Evolutionary conservation across 768 basidiomycete species (phyloP).

Genomic region (Panaeolus papilionaceus): DNA sequence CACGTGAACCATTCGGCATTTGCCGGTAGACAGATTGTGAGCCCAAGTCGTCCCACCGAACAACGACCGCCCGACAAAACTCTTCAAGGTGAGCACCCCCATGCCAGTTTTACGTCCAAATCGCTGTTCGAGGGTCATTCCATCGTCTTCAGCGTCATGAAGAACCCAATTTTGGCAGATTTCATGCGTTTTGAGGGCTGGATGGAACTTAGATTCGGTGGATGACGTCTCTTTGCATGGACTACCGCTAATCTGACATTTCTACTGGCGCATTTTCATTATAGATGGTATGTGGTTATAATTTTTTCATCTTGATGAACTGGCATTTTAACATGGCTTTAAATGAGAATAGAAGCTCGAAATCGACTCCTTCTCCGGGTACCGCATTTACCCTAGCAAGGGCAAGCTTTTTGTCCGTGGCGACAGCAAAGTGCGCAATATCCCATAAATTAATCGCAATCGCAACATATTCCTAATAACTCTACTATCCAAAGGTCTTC

Average conservation of each 20-base stretch:
- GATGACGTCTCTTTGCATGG: slow-evolving; percentile 40
- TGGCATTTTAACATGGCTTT: slow-evolving; percentile 25
- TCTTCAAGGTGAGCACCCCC: slow-evolving; percentile 62
- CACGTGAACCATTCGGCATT: slow-evolving; percentile 6
- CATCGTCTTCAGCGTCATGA: slow-evolving; percentile 19
- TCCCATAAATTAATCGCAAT: slow-evolving; percentile 6
- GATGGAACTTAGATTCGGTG: slow-evolving; percentile 41
- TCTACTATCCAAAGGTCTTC: slow-evolving; percentile 69
- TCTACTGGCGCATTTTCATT: slow-evolving; percentile 22
- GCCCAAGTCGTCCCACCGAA: slow-evolving; percentile 18
- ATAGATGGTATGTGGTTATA: slow-evolving; percentile 48
- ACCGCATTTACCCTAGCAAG: slow-evolving; percentile 97
- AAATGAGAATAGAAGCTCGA: slow-evolving; percentile 84
- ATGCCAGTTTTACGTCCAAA: slow-evolving; percentile 5
- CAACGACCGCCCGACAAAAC: slow-evolving; percentile 41
- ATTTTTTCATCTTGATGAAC: not conserved
- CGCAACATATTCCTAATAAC: not conserved
- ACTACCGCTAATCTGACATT: slow-evolving; percentile 26
- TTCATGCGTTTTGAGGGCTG: slow-evolving; percentile 37
- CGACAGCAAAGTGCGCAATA: slow-evolving; percentile 83
- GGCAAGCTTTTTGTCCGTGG: slow-evolving; percentile 95
- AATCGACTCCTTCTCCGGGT: slow-evolving; percentile 97
- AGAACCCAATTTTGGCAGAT: slow-evolving; percentile 25
- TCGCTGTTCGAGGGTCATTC: slow-evolving; percentile 21
- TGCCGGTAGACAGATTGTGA: slow-evolving; percentile 10